Evolutionary conservation across 805 yeast genomes (phyloP).

Genomic region (Clavispora fructus): DNA sequence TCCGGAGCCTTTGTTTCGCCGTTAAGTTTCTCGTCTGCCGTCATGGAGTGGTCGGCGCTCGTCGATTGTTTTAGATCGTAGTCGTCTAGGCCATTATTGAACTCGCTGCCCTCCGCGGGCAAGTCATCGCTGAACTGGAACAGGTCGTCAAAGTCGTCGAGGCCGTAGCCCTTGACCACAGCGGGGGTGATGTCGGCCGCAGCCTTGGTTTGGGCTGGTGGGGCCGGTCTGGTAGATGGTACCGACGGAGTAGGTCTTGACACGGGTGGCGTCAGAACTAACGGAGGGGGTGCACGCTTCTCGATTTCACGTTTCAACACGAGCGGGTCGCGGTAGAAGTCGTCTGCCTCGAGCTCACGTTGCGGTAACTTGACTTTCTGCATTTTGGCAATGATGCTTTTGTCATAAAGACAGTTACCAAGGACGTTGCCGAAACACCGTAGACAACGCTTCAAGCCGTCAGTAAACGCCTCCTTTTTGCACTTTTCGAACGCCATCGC

Average conservation of each 20-base stretch:
- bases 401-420: slow-evolving; percentile 83
- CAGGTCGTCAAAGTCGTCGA: slow-evolving; percentile 37
- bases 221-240: background rate
- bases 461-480: slow-evolving; percentile 80
- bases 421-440: slow-evolving; percentile 75
- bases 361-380: slow-evolving; percentile 33
- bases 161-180: slow-evolving; percentile 9
- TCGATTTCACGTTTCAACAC: slow-evolving; percentile 24
- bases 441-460: slow-evolving; percentile 73
- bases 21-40: background rate
- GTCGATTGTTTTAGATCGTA: slow-evolving; percentile 15
- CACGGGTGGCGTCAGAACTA: background rate
- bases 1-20: slow-evolving; percentile 6
- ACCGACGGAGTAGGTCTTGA: background rate
- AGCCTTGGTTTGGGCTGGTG: background rate
- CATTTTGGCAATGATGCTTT: slow-evolving; percentile 52
- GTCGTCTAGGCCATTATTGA: slow-evolving; percentile 19
- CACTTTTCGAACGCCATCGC: slow-evolving; percentile 77
- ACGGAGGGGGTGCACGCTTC: slow-evolving; percentile 5
- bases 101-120: slow-evolving; percentile 17
- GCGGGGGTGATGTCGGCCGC: slow-evolving; percentile 4
- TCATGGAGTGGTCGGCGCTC: background rate
- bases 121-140: slow-evolving; percentile 38
- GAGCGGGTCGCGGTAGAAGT: slow-evolving; percentile 35
- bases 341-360: slow-evolving; percentile 25